A percentile compares a stretch with the other conserved stretches of the same genome.
These are phyloP conservation scores for Barnettozyma siamensis DNA, from an alignment of 805 yeast genomes.

Conservation along the genomic window DNA sequence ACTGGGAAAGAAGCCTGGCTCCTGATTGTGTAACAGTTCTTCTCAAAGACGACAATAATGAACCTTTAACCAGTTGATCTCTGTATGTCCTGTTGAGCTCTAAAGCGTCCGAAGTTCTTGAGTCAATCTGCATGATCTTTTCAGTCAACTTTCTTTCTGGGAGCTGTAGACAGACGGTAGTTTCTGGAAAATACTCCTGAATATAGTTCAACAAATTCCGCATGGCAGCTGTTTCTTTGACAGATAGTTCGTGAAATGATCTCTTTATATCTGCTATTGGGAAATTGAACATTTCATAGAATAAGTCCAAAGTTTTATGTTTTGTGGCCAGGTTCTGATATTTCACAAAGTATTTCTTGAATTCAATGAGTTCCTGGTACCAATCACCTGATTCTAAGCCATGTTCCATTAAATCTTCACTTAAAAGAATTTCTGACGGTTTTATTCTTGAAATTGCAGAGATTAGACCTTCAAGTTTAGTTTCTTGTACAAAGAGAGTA, in stretches of 20 bases:
- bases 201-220: conserved; percentile 62
- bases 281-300: conserved; percentile 36
- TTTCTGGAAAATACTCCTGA: conserved; percentile 65
- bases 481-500: conserved; percentile 61
- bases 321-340: conserved; percentile 40
- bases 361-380: conserved; percentile 53
- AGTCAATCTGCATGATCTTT: conserved; percentile 68
- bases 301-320: conserved; percentile 34
- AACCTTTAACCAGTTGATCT: conserved; percentile 54
- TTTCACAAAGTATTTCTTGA: conserved; percentile 52
- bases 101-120: conserved; percentile 69
- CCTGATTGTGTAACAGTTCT: conserved; percentile 81
- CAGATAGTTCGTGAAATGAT: conserved; percentile 30
- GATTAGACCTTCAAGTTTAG: conserved; percentile 51
- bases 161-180: conserved; percentile 53
- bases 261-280: conserved; percentile 16
- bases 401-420: conserved; percentile 37
- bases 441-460: conserved; percentile 71
- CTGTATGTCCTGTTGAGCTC: conserved; percentile 62
- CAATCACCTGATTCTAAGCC: conserved; percentile 42
- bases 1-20: conserved; percentile 65
- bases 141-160: conserved; percentile 56
- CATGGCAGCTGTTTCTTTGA: conserved; percentile 54
- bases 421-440: conserved; percentile 74
- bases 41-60: conserved; percentile 62